Conservation (phyloP, 2,329 filamentous ascomycete genomes). For the Podosphaera aphanis region DNA sequence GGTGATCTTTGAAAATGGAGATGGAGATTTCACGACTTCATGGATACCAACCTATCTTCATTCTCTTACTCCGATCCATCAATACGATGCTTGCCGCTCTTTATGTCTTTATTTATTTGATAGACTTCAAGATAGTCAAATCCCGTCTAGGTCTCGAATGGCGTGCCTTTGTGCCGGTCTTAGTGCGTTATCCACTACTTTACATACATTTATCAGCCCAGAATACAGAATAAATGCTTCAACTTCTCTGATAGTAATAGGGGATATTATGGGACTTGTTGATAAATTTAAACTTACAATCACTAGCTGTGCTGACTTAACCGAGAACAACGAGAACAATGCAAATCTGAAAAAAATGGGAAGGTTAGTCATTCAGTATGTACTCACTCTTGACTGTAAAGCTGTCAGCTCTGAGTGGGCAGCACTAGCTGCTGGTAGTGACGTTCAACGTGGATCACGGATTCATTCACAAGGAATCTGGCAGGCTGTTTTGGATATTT, state of each 20-base stretch:
- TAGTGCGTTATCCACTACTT: slow-evolving; percentile 31
- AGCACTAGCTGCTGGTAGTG: slow-evolving; percentile 30
- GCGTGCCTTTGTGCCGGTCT: slow-evolving; percentile 42
- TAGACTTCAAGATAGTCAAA: slow-evolving; percentile 30
- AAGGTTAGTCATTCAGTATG: slow-evolving; percentile 40
- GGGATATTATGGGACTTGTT: slow-evolving; percentile 40
- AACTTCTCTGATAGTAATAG: slow-evolving; percentile 36
- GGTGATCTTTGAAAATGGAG: slow-evolving; percentile 26
- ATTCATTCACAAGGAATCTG: slow-evolving; percentile 56
- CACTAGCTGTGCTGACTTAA: slow-evolving; percentile 24
- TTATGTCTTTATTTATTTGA: slow-evolving; percentile 53
- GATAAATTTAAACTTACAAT: slow-evolving; percentile 39
- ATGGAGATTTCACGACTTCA: slow-evolving; percentile 37
- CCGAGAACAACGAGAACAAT: slow-evolving; percentile 20
- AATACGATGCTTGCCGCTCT: slow-evolving; percentile 60
- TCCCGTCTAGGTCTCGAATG: slow-evolving; percentile 31
- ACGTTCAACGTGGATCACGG: slow-evolving; percentile 41
- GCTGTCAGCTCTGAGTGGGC: slow-evolving; percentile 45
- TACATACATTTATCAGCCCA: slow-evolving; percentile 30
- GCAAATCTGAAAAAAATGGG: slow-evolving; percentile 30
- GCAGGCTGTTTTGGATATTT: slow-evolving; percentile 47
- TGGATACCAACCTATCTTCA: slow-evolving; percentile 62
- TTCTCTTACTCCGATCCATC: slow-evolving; percentile 52
- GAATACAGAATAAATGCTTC: slow-evolving; percentile 25
- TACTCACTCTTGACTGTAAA: slow-evolving; percentile 47